Conservation (phyloP, 225 moss, liverwort and hornwort genomes). For the Sphagnum contortum region DNA sequence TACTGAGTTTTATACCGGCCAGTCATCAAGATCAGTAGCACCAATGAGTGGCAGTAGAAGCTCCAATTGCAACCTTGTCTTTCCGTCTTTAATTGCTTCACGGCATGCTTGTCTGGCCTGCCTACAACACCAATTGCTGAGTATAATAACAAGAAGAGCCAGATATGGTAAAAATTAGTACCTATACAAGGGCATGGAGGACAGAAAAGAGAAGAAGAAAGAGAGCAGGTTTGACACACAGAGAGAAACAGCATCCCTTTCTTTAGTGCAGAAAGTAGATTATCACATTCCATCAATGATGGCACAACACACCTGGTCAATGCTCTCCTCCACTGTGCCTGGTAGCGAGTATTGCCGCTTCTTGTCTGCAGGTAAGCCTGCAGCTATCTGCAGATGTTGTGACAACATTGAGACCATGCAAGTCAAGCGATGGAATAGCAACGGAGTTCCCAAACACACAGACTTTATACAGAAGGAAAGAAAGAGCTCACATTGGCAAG, state of each 20-base stretch:
- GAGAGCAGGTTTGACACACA: neutral
- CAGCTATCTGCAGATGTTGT: constrained; percentile 24
- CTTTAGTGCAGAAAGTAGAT: neutral
- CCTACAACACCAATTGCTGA: constrained; percentile 1
- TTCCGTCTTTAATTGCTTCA: constrained; percentile 59
- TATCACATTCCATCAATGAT: neutral
- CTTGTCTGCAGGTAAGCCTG: constrained; percentile 49
- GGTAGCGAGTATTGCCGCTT: constrained; percentile 66
- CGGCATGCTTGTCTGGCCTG: constrained; percentile 74
- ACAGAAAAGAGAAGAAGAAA: neutral
- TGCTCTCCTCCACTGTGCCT: constrained; percentile 48
- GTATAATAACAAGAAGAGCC: neutral
- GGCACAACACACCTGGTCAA: constrained; percentile 45
- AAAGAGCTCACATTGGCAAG: too few relatives aligned
- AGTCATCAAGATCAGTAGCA: constrained; percentile 92
- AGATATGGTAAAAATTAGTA: neutral
- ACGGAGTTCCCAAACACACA: too few relatives aligned
- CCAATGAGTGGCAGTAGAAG: constrained; percentile 75
- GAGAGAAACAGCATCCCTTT: neutral
- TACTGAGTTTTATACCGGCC: constrained; percentile 46
- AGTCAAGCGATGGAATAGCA: too few relatives aligned
- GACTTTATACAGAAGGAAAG: too few relatives aligned
- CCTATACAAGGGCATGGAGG: neutral
- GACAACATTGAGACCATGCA: too few relatives aligned
- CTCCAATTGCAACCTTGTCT: constrained; percentile 56